A percentile compares a stretch with the other conserved stretches of the same genome.
These are phyloP conservation scores for Phytophthora lateralis DNA, from an alignment of 352 stramenopile species.

Conservation along the genomic window DNA sequence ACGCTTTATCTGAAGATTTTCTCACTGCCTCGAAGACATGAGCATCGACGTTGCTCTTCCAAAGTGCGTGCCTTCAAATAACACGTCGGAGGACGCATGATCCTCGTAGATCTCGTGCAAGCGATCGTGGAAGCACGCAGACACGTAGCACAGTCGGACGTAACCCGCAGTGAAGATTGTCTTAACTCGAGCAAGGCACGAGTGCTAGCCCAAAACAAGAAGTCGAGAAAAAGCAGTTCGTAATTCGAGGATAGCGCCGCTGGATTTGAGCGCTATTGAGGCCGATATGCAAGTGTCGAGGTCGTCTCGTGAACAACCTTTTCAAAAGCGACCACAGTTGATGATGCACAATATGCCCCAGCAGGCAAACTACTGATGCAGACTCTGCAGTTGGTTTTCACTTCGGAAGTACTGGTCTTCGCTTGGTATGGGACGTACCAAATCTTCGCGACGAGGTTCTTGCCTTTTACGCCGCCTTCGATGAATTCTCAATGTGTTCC, in stretches of 20 bases:
- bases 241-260: constrained; percentile 5
- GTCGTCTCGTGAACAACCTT: no score
- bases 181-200: constrained; percentile 3
- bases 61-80: constrained; percentile 34
- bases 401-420: no score
- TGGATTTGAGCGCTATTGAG: constrained; percentile 10
- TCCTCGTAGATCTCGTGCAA: no score
- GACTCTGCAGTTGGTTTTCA: no score
- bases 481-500: constrained; percentile 23
- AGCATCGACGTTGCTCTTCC: constrained; percentile 39
- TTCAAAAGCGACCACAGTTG: no score
- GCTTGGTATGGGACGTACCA: constrained; percentile 35
- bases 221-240: background rate
- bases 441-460: constrained; percentile 3
- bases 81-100: constrained; percentile 22
- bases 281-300: no score
- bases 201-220: constrained; percentile 7
- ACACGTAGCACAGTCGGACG: constrained; percentile 21
- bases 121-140: constrained; percentile 29
- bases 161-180: constrained; percentile 31
- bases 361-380: no score
- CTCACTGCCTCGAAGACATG: constrained; percentile 34
- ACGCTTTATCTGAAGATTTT: constrained; percentile 25
- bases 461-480: constrained; percentile 15
- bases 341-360: no score